phyloP scores from a whole-genome alignment of 2,329 filamentous ascomycete species.

The Hypoxylon sp. region DNA sequence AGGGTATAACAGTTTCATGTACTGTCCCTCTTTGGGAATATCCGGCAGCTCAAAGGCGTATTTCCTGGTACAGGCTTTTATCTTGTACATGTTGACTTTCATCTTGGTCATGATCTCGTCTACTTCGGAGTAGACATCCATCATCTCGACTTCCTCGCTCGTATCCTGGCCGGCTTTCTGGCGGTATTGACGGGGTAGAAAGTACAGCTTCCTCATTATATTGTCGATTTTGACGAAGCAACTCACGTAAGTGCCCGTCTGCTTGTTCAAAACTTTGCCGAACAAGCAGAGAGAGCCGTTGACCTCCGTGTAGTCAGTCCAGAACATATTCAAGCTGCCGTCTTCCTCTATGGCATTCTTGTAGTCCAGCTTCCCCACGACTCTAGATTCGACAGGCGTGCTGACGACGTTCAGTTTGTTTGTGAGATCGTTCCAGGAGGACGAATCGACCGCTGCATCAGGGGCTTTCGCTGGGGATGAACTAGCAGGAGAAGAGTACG shows the following conservation, averaged over 20 bases:
- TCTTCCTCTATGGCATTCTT: constrained; percentile 92
- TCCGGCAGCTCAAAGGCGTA: constrained; percentile 93
- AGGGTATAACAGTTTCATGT: constrained; percentile 94
- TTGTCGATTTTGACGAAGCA: constrained; percentile 98
- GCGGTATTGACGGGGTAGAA: constrained; percentile 78
- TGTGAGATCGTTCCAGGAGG: constrained; percentile 88
- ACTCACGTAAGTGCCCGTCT: constrained; percentile 79
- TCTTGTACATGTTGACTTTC: constrained; percentile 89
- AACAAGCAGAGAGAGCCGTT: constrained; percentile 93
- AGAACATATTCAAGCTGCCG: constrained; percentile 92
- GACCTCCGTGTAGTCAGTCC: constrained; percentile 94
- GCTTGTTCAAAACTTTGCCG: constrained; percentile 93
- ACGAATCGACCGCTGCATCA: constrained; percentile 73
- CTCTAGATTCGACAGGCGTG: constrained; percentile 67
- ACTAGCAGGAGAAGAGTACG: constrained; percentile 74
- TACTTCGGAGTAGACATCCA: constrained; percentile 89
- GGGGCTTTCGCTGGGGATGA: constrained; percentile 76
- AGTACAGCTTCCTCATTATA: constrained; percentile 89
- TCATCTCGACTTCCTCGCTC: constrained; percentile 81
- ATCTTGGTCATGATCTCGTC: constrained; percentile 87
- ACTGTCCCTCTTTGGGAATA: constrained; percentile 87
- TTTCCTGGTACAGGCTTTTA: constrained; percentile 87
- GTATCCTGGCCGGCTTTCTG: constrained; percentile 69
- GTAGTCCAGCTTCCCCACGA: constrained; percentile 81
- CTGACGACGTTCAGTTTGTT: constrained; percentile 86